A percentile compares a stretch with the other conserved stretches of the same genome.
Conservation (phyloP, 768 basidiomycete genomes). For the Pleurotus djamor region DNA sequence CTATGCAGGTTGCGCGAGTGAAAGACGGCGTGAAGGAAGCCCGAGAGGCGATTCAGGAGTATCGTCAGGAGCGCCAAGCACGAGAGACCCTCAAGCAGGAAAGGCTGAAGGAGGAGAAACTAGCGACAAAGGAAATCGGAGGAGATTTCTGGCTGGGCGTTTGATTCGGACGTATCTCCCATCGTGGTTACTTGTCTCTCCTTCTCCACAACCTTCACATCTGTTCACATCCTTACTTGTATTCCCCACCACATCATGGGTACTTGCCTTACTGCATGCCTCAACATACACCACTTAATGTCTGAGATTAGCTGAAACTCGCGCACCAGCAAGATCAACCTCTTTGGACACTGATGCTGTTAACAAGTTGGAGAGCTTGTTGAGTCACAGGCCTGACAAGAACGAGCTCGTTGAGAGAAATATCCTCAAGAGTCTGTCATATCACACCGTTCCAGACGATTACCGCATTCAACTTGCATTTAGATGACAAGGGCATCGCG, state of each 20-base stretch:
- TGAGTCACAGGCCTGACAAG: constrained; percentile 55
- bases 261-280: background rate
- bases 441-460: background rate
- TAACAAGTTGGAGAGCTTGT: constrained; percentile 49
- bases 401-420: constrained; percentile 63
- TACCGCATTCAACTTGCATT: constrained; percentile 3
- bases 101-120: background rate
- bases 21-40: constrained; percentile 19
- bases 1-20: constrained; percentile 17
- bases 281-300: background rate
- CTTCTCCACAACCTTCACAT: background rate
- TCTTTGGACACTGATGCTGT: constrained; percentile 24
- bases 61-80: constrained; percentile 14
- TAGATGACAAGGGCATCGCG: constrained; percentile 61
- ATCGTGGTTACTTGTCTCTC: background rate
- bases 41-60: constrained; percentile 14
- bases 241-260: background rate
- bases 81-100: background rate
- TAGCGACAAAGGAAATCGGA: constrained; percentile 7
- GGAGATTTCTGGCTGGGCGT: constrained; percentile 7
- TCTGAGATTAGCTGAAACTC: background rate
- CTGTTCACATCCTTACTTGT: background rate
- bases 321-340: constrained; percentile 5
- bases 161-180: background rate
- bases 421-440: constrained; percentile 58